Conservation (phyloP, 2,329 filamentous ascomycete species). For the Daldinia sp. region DNA sequence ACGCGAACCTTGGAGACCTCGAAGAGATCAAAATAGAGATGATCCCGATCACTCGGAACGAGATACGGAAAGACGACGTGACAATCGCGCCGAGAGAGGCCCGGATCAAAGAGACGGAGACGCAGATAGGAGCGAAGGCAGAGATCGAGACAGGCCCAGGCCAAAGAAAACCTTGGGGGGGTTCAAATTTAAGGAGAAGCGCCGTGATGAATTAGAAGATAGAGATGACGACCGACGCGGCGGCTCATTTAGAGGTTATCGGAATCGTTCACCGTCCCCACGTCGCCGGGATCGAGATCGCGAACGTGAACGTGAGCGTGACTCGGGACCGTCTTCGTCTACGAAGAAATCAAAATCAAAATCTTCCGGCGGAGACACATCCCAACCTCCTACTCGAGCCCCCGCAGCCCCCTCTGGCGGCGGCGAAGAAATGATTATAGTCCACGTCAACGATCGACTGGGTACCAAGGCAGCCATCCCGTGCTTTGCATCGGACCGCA, state of each 20-base stretch:
- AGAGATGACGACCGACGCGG: conserved; percentile 51
- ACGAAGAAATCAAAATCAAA: conserved; percentile 43
- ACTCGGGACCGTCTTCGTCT: conserved; percentile 41
- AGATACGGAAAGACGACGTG: conserved; percentile 13
- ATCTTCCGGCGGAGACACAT: conserved; percentile 41
- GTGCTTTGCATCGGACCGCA: conserved; percentile 83
- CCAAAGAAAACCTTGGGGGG: conserved; percentile 54
- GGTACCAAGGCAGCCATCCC: conserved; percentile 96
- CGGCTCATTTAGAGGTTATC: conserved; percentile 62
- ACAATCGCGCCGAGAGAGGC: conserved; percentile 16
- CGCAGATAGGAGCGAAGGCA: conserved; percentile 24
- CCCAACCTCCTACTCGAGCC: conserved; percentile 48
- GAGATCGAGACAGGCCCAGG: conserved; percentile 39
- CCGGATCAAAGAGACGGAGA: conserved; percentile 18
- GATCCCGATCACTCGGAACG: conserved; percentile 4
- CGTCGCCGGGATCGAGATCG: conserved; percentile 50
- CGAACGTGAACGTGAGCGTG: conserved; percentile 49
- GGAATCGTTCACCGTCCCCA: conserved; percentile 52
- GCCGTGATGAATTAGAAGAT: conserved; percentile 56
- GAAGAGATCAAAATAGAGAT: conserved; percentile 21
- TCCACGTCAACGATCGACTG: conserved; percentile 92
- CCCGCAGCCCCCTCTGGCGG: conserved; percentile 43
- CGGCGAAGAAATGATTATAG: conserved; percentile 87
- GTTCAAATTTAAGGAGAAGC: conserved; percentile 67
- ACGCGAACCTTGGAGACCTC: conserved; percentile 19